Evolutionary conservation across 768 basidiomycete genomes (phyloP), one percentile per base, ranked within the genome.

Genomic region (Galerina marginata): DNA sequence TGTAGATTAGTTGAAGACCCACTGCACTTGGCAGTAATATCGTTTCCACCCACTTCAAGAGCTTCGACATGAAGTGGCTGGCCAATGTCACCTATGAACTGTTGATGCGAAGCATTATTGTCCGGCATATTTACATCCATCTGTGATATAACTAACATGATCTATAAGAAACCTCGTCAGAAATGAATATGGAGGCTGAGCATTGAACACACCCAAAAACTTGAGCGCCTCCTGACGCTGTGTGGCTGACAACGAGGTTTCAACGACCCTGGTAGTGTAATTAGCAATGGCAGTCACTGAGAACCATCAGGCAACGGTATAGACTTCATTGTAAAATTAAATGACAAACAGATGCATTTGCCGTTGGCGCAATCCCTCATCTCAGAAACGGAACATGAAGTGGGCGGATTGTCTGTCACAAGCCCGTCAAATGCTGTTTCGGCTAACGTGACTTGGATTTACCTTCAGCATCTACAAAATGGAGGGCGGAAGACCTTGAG

Each of bases 241-340:
- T 2, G 71, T 65, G 6, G 72, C 72, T 40, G 74, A 75, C 20
- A 86, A 74, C 5, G 72, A 68, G 4, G 79, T 76, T 52, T 83
- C 71, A 10, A 77, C 73, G 16, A 85, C 77, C 11, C 83, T 80
- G 12, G 70, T 75, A 3, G 84, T 87, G 65, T 85, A 86, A 69
- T 86, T 86, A 1, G 84, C 81, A 60, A 85, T 85, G 26, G 85
- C 84, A 38, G 75, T 79, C 56, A 85, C 84, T 85, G 54, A 10
- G 15, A 1, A 1, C 16, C 16, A 9, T 49, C 48, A 23, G 25
- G 20, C 26, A 47, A 20, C 16, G 36, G 25, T 44, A 42, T 10
- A 23, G 20, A 40, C 40, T 37, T n/a, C 14, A 16, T 47, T 12
- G 29, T 3, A 29, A 40, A 58, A 43, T 20, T 20, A 16, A 47